Conservation (phyloP, 768 basidiomycete species). For the Xerocomus potaroensis region DNA sequence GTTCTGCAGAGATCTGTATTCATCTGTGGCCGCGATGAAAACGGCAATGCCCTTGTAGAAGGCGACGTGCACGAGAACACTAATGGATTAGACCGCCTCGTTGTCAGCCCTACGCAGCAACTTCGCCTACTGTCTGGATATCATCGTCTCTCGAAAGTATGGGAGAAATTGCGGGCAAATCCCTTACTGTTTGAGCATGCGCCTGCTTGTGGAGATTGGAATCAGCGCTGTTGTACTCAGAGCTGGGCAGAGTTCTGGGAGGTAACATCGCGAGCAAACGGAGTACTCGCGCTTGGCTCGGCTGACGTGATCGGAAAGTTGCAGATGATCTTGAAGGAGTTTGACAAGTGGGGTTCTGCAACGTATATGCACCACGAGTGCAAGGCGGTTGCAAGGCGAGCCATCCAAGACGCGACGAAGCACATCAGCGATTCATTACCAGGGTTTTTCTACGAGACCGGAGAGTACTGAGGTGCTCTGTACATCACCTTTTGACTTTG, state of each 20-base stretch:
- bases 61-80: slow-evolving; percentile 30
- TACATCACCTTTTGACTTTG: neutral
- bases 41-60: slow-evolving; percentile 18
- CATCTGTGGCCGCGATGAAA: slow-evolving; percentile 15
- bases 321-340: slow-evolving; percentile 59
- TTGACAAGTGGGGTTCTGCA: slow-evolving; percentile 64
- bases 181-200: slow-evolving; percentile 66
- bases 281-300: slow-evolving; percentile 52
- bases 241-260: slow-evolving; percentile 80
- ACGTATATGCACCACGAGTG: slow-evolving; percentile 82
- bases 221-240: slow-evolving; percentile 67
- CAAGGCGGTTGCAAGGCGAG: slow-evolving; percentile 51
- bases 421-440: slow-evolving; percentile 55
- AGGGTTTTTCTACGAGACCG: slow-evolving; percentile 51
- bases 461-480: slow-evolving; percentile 25
- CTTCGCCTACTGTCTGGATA: slow-evolving; percentile 66
- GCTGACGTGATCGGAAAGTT: slow-evolving; percentile 68
- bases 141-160: slow-evolving; percentile 59
- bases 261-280: slow-evolving; percentile 62
- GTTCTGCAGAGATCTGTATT: slow-evolving; percentile 60
- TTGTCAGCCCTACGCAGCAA: slow-evolving; percentile 55
- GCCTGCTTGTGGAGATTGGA: slow-evolving; percentile 61
- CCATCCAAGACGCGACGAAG: slow-evolving; percentile 52
- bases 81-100: slow-evolving; percentile 43
- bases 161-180: slow-evolving; percentile 57